These are phyloP conservation scores for Crassisporium funariophilum DNA, from an alignment of 768 basidiomycete genomes.

Conservation along the genomic window DNA sequence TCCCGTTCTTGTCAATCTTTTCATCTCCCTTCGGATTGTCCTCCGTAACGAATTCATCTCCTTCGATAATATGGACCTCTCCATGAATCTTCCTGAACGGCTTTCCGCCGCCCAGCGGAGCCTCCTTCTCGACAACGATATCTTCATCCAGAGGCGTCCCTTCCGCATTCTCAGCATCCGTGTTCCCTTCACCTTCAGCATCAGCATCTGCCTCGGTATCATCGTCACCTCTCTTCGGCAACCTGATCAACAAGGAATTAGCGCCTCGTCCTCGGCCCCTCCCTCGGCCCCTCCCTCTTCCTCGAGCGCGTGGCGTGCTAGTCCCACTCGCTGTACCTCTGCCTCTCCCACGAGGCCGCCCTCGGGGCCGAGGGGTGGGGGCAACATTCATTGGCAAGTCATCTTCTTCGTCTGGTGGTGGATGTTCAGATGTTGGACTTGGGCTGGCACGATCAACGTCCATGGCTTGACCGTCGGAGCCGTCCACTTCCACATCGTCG, in stretches of 20 bases:
- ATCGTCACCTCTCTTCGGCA: slow-evolving; percentile 39
- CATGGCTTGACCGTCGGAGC: slow-evolving; percentile 34
- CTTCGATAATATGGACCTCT: slow-evolving; percentile 74
- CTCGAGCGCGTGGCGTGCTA: slow-evolving; percentile 27
- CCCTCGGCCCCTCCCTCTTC: slow-evolving; percentile 35
- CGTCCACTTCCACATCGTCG: slow-evolving; percentile 30
- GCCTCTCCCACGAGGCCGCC: slow-evolving; percentile 43
- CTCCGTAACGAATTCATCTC: slow-evolving; percentile 86
- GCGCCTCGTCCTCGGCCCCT: slow-evolving; percentile 26
- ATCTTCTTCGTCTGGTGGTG: slow-evolving; percentile 38
- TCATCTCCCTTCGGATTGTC: slow-evolving; percentile 86
- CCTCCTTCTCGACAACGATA: slow-evolving; percentile 44
- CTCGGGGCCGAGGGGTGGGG: slow-evolving; percentile 38
- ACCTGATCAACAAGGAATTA: slow-evolving; percentile 22
- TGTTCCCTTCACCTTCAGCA: slow-evolving; percentile 20
- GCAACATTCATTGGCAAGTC: slow-evolving; percentile 27
- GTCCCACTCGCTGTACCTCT: slow-evolving; percentile 16
- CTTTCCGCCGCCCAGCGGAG: slow-evolving; percentile 56
- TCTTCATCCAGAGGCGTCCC: slow-evolving; percentile 41
- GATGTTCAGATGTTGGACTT: slow-evolving; percentile 37
- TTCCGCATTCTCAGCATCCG: slow-evolving; percentile 22
- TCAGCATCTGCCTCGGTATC: slow-evolving; percentile 20
- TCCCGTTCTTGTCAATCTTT: slow-evolving; percentile 88
- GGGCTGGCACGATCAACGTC: slow-evolving; percentile 40
- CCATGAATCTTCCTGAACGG: slow-evolving; percentile 77